Base-by-base conservation (phyloP, 176 grass and related monocot genomes). In the Oryza rufipogon region DNA sequence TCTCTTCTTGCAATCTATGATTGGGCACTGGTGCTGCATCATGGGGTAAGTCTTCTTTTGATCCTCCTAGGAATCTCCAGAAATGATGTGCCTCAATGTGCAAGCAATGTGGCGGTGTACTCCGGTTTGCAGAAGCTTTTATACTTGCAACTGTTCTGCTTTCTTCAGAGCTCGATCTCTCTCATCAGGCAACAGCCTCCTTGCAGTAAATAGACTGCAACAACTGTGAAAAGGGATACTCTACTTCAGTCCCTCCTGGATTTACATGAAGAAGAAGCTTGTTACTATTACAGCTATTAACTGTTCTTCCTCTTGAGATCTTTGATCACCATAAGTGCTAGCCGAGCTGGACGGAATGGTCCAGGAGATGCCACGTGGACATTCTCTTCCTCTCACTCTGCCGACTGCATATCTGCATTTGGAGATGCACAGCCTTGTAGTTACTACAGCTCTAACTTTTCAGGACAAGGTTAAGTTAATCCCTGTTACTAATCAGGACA, bases 21-120 rank as follows among this genome's bases (percentile, higher is more conserved):
- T 87, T 90, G 74, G 69, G 10, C 68, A 83, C 80, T 70, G 88
- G 74, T 66, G 78, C 79, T 44, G 79, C 68, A 30, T 77, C 84
- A 83, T 63, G 28, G 4, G 25, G 4, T 46, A 68, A 30, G 52
- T 19, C 32, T 28, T 9, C 36, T 82, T 90, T 84, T 91, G 89
- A 84, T 84, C 85, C 32, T 91, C 85, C 84, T 87, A 91, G 89
- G 89, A 91, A 91, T 91, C 89, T 84, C 85, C 75, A 26, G 70
- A 71, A 84, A 91, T 87, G 89, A 87, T 90, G 84, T 23, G 58
- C 58, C 58, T 63, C 58, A 63, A 63, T 63, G 58, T 71, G 41
- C 74, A 58, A 86, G 83, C 75, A 83, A 72, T 73, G 80, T 54
- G 49, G 71, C 1, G 13, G 45, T 63, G n/a, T 23, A 22, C 58